Evolutionary conservation across 768 basidiomycete genomes (phyloP), one percentile per base, ranked within the genome.

Genomic region (Xerocomellus amylosporus): DNA sequence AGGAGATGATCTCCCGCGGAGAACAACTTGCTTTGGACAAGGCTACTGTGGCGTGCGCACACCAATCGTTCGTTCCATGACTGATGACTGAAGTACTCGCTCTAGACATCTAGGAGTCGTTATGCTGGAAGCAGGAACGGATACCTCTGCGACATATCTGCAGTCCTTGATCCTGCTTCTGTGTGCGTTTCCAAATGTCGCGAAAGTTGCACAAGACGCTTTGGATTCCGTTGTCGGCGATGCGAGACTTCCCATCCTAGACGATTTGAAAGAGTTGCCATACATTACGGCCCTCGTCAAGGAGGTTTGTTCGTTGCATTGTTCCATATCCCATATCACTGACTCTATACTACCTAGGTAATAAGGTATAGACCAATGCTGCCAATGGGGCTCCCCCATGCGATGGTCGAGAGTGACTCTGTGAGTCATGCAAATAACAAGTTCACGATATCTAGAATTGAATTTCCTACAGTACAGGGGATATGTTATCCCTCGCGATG

Each of bases 171-270:
- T 52, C 15, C 12, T 52, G 22, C 36, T 52, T 39, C 17, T 52
- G 14, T 52, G 51, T 31, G 51, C 51, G 39, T 52, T 45, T 38
- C 51, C 51, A n/a, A 17, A 39, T 24, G 51, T 52, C 28, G 28
- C 51, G 4, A 39, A 46, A 46, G 39, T 14, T 39, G 51, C 51
- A 28, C 51, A 46, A 33, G 13, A 7, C 20, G 44, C 43, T 15
- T 52, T 52, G 44, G 51, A 52, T 45, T 36, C 44, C 14, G 51
- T 52, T 8, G 51, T 52, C 14, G 51, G 51, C 3, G 43, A 52
- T 39, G 44, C 51, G 9, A 39, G 51, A 28, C 51, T 52, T 46
- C 51, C 51, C 15, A 31, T 31, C 15, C 15, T 31, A 5, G 51
- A 46, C 10, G 51, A 52, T 22, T n/a, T 52, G 28, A 52, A 52